Conservation (phyloP, 78 protist genomes). For the Dictyostelium brefeldianum region DNA sequence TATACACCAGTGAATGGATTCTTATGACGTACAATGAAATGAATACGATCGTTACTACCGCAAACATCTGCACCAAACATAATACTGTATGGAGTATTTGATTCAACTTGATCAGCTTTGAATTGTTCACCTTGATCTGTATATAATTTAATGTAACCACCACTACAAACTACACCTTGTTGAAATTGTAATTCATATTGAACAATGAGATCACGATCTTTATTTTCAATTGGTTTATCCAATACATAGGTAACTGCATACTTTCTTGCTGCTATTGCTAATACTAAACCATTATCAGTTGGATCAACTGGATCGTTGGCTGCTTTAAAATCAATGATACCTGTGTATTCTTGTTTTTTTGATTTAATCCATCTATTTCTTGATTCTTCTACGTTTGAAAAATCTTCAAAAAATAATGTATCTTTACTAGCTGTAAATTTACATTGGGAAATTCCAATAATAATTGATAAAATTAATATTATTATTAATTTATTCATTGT, state of each 20-base stretch:
- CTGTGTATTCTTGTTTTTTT: not conserved
- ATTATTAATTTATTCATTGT: slow-evolving; percentile 14
- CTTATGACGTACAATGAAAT: slow-evolving; percentile 91
- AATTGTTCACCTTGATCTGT: slow-evolving; percentile 24
- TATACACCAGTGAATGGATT: slow-evolving; percentile 80
- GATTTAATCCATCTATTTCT: slow-evolving; percentile 23
- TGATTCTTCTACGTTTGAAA: not conserved
- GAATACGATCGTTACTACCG: slow-evolving; percentile 90
- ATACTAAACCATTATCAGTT: slow-evolving; percentile 44
- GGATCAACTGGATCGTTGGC: slow-evolving; percentile 23
- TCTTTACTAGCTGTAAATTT: slow-evolving; percentile 46
- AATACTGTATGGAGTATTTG: slow-evolving; percentile 90
- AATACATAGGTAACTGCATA: slow-evolving; percentile 56
- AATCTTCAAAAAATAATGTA: slow-evolving; percentile 74
- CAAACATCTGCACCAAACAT: slow-evolving; percentile 99
- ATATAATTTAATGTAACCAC: slow-evolving; percentile 96
- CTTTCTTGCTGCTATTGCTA: slow-evolving; percentile 25
- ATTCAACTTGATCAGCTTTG: slow-evolving; percentile 72
- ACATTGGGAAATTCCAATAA: not conserved
- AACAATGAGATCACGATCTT: slow-evolving; percentile 30
- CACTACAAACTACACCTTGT: slow-evolving; percentile 93
- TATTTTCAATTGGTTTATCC: slow-evolving; percentile 18
- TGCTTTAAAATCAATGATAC: slow-evolving; percentile 7
- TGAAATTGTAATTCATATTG: slow-evolving; percentile 85
- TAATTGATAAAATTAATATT: slow-evolving; percentile 37